Percentiles rank a stretch among this genome's conserved stretches.
phyloP scores from a whole-genome alignment of 176 grass and related monocot species.

The Oryza nivara region DNA sequence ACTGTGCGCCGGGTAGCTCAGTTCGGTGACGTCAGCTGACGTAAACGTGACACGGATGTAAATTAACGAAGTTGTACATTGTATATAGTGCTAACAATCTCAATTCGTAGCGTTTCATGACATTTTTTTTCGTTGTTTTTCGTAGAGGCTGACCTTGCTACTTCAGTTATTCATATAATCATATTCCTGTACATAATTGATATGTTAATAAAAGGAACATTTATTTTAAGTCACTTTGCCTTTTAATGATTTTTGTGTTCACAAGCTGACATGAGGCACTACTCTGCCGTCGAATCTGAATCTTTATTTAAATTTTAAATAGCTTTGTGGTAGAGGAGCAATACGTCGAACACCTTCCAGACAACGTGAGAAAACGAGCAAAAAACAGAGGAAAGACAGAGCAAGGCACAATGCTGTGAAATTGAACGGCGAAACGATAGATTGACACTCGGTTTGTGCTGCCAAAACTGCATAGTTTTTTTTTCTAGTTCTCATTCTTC shows the following conservation, averaged over 20 bases:
- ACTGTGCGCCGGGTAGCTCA: conserved; percentile 51
- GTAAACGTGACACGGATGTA: neutral
- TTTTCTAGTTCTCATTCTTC: too few species aligned
- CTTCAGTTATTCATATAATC: neutral
- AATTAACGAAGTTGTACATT: conserved; percentile 32
- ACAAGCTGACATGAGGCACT: too few species aligned
- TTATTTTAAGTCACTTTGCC: neutral
- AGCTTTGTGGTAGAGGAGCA: neutral
- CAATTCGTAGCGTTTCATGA: conserved; percentile 13
- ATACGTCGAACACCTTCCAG: neutral
- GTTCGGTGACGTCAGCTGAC: neutral
- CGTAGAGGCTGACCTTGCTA: neutral
- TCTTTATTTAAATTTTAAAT: too few species aligned
- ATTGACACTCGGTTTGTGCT: neutral
- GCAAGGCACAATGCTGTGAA: neutral
- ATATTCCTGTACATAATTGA: conserved; percentile 27
- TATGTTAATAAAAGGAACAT: neutral
- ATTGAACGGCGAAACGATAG: neutral
- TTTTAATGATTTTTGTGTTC: neutral
- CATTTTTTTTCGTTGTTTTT: conserved; percentile 18
- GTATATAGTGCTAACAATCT: conserved; percentile 13
- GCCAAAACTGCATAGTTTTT: too few species aligned
- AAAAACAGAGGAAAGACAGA: neutral
- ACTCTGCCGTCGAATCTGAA: too few species aligned
- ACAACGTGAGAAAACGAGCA: neutral